A percentile compares a stretch with the other conserved stretches of the same genome.
Conservation (phyloP, 305 asterid species). For the Lippia alba region DNA sequence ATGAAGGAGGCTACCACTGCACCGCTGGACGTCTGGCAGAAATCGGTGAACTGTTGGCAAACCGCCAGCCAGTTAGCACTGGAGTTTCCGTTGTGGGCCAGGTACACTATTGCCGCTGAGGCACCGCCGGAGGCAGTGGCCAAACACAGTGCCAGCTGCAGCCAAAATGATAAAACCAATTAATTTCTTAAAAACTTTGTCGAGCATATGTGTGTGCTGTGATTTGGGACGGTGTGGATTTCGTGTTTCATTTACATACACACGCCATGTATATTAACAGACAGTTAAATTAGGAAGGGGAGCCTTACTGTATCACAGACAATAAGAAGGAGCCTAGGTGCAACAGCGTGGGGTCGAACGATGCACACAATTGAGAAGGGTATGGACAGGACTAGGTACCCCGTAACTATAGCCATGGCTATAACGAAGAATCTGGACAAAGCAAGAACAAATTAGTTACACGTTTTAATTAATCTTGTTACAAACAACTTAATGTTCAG, state of each 20-base stretch:
- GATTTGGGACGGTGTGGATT: no score
- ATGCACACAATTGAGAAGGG: conserved; percentile 86
- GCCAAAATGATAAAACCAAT: not conserved
- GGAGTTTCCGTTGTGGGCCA: conserved; percentile 72
- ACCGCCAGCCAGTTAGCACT: conserved; percentile 76
- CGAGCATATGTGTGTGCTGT: no score
- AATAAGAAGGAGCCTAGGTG: conserved; percentile 63
- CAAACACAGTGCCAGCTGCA: conserved; percentile 56
- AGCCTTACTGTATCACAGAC: conserved; percentile 72
- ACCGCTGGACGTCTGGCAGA: conserved; percentile 62
- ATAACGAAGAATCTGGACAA: conserved; percentile 68
- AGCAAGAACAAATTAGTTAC: not conserved
- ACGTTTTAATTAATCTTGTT: no score
- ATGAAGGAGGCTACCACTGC: conserved; percentile 65
- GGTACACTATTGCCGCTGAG: conserved; percentile 71
- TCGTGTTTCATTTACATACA: no score
- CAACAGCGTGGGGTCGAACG: conserved; percentile 60
- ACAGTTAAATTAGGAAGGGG: no score
- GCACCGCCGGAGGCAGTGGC: conserved; percentile 65
- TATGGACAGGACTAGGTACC: conserved; percentile 64
- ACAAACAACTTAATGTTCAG: no score
- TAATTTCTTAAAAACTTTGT: not conserved
- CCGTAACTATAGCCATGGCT: conserved; percentile 65
- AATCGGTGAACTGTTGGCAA: conserved; percentile 72
- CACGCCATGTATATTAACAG: no score